Evolutionary conservation across 177 flowering plant genomes (phyloP).

Genomic region (Tripterygium wilfordii): DNA sequence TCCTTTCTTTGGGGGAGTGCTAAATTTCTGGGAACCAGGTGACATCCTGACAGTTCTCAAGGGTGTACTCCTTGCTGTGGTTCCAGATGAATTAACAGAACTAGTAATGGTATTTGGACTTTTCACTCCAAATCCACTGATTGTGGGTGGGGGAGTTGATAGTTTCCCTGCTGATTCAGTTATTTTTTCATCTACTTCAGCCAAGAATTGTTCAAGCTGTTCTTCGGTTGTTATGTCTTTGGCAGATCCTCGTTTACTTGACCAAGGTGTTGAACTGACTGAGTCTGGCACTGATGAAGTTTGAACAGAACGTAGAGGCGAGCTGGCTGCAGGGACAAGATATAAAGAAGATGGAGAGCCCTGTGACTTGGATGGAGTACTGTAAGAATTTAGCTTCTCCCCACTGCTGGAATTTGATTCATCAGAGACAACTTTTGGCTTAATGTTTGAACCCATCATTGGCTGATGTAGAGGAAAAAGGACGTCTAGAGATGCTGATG

Average conservation of each 20-base stretch:
- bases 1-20: slow-evolving; percentile 88
- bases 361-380: slow-evolving; percentile 54
- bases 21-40: slow-evolving; percentile 86
- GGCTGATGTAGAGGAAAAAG: slow-evolving; percentile 82
- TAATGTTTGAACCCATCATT: slow-evolving; percentile 27
- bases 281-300: slow-evolving; percentile 49
- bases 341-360: slow-evolving; percentile 54
- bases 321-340: slow-evolving; percentile 43
- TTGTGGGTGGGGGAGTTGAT: slow-evolving; percentile 70
- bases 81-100: slow-evolving; percentile 72
- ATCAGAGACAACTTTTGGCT: slow-evolving; percentile 34
- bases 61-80: slow-evolving; percentile 83
- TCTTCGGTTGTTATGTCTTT: slow-evolving; percentile 65
- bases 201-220: slow-evolving; percentile 70
- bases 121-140: slow-evolving; percentile 51
- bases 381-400: slow-evolving; percentile 26
- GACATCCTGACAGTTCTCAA: slow-evolving; percentile 93
- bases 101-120: slow-evolving; percentile 48
- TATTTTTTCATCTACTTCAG: slow-evolving; percentile 77
- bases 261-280: slow-evolving; percentile 63
- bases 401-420: slow-evolving; percentile 41
- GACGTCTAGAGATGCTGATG: slow-evolving; percentile 37
- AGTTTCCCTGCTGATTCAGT: slow-evolving; percentile 62
- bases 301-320: slow-evolving; percentile 39
- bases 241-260: slow-evolving; percentile 39